These are phyloP conservation scores for Allomyces arbusculus DNA, from an alignment of 192 early-diverging fungal genomes.

Conservation along the genomic window DNA sequence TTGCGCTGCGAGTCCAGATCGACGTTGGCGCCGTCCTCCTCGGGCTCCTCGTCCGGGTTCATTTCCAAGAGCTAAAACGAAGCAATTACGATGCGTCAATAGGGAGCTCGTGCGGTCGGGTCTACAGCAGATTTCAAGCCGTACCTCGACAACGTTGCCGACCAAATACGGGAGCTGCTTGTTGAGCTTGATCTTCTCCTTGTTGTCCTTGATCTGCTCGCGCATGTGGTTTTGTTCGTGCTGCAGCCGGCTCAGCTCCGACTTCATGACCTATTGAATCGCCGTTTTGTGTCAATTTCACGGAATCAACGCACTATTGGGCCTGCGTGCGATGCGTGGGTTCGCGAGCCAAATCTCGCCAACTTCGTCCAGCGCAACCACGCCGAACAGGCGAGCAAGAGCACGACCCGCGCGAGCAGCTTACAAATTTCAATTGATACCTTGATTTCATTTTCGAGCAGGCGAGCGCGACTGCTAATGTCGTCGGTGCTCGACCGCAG, in stretches of 20 bases:
- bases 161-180: conserved; percentile 94
- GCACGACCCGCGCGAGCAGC: too few species aligned
- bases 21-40: conserved; percentile 87
- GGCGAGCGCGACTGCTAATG: conserved; percentile 69
- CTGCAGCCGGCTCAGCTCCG: conserved; percentile 64
- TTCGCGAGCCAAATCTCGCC: conserved; percentile 1
- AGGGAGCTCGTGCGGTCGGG: too few species aligned
- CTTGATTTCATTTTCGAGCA: conserved; percentile 94
- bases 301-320: neutral
- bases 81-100: too few species aligned
- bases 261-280: conserved; percentile 54
- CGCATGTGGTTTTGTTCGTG: conserved; percentile 77
- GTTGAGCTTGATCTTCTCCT: conserved; percentile 96
- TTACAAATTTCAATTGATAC: conserved; percentile 13
- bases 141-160: conserved; percentile 84
- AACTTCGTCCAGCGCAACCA: neutral
- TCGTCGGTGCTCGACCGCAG: conserved; percentile 71
- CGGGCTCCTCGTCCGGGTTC: conserved; percentile 69
- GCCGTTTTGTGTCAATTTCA: neutral
- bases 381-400: neutral
- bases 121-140: neutral
- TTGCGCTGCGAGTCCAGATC: conserved; percentile 80
- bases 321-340: neutral
- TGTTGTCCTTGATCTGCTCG: conserved; percentile 89
- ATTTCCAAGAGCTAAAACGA: conserved; percentile 57